A percentile compares a stretch with the other conserved stretches of the same genome.
Conservation (phyloP, 345 rosid species). For the Conringia planisiliqua region DNA sequence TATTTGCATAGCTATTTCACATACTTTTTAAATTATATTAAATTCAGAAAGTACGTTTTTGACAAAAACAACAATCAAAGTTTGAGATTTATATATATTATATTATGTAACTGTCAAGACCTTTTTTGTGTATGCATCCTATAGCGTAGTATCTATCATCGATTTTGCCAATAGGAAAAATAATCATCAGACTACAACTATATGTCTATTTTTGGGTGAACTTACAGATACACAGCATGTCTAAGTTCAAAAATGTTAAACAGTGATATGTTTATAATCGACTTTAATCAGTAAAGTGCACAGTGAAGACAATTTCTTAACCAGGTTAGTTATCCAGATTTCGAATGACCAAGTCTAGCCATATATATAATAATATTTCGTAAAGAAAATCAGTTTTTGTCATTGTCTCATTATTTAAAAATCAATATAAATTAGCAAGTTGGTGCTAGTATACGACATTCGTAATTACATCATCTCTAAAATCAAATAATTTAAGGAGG, state of each 20-base stretch:
- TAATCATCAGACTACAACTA: neutral
- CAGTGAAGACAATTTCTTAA: neutral
- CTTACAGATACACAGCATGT: no score
- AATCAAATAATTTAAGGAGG: neutral
- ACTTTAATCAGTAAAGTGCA: neutral
- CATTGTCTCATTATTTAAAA: slow-evolving; percentile 2
- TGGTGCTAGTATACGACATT: slow-evolving; percentile 17
- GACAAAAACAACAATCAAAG: neutral
- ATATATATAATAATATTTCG: neutral
- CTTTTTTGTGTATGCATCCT: neutral
- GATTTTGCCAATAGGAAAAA: neutral
- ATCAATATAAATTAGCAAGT: slow-evolving; percentile 11
- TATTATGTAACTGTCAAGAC: neutral
- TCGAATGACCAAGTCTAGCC: neutral
- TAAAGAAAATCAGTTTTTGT: neutral
- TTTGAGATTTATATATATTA: neutral
- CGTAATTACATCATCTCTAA: slow-evolving; percentile 7
- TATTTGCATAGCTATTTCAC: neutral
- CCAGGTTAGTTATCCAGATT: neutral
- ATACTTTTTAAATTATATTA: no score
- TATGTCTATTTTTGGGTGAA: neutral
- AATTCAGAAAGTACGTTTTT: neutral
- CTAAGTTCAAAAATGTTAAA: neutral
- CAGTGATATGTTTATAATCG: neutral
- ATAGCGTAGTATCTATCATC: neutral